These are phyloP conservation scores for Trichophyton schoenleinii DNA, from an alignment of 2,329 filamentous ascomycete genomes.

Conservation along the genomic window DNA sequence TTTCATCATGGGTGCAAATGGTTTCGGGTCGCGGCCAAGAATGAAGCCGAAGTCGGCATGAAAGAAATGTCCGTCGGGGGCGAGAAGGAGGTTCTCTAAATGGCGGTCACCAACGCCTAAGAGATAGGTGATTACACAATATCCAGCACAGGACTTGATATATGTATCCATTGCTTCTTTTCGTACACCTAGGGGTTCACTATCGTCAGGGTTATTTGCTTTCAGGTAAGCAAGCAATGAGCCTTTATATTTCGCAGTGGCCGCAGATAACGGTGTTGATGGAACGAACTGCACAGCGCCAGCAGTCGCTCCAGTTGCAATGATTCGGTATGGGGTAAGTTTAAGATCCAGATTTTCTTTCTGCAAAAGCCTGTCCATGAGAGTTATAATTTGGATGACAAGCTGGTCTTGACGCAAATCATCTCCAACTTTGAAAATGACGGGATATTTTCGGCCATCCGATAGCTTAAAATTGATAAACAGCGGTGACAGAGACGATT, in stretches of 20 bases:
- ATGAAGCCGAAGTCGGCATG: slow-evolving; percentile 98
- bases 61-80: slow-evolving; percentile 89
- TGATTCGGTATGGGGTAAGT: slow-evolving; percentile 87
- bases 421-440: slow-evolving; percentile 95
- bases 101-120: slow-evolving; percentile 92
- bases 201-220: slow-evolving; percentile 76
- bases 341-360: slow-evolving; percentile 96
- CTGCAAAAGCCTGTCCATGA: slow-evolving; percentile 91
- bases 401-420: slow-evolving; percentile 94
- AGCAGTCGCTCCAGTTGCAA: slow-evolving; percentile 79
- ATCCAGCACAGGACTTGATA: slow-evolving; percentile 88
- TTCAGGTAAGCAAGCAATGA: slow-evolving; percentile 68
- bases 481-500: slow-evolving; percentile 83
- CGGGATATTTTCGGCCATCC: slow-evolving; percentile 65
- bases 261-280: slow-evolving; percentile 70
- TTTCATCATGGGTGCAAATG: slow-evolving; percentile 94
- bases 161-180: slow-evolving; percentile 92
- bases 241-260: slow-evolving; percentile 71
- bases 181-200: slow-evolving; percentile 69
- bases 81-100: slow-evolving; percentile 83
- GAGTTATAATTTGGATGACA: slow-evolving; percentile 90
- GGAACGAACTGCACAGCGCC: slow-evolving; percentile 90
- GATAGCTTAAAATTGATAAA: slow-evolving; percentile 81
- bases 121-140: slow-evolving; percentile 97
- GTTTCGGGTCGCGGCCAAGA: slow-evolving; percentile 89